Evolutionary conservation across 805 yeast genomes (phyloP).

Genomic region (Sporopachydermia lactativora): DNA sequence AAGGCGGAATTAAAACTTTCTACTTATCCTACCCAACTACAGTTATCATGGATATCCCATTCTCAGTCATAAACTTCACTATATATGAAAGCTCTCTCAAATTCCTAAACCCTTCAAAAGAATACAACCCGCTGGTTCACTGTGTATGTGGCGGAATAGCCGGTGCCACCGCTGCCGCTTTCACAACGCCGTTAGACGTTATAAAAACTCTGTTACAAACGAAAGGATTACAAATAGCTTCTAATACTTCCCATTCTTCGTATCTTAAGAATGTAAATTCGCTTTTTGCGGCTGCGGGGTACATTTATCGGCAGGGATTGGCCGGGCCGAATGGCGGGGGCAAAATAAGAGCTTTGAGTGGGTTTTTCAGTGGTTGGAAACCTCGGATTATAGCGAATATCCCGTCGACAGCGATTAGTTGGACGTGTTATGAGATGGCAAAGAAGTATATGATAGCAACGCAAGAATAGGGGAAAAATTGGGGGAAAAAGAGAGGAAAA

Average conservation of each 20-base stretch:
- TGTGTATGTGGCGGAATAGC: conserved; percentile 89
- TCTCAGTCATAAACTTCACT: conserved; percentile 88
- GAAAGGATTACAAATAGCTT: conserved; percentile 38
- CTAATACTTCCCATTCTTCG: conserved; percentile 17
- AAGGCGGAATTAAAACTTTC: conserved; percentile 61
- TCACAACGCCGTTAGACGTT: conserved; percentile 91
- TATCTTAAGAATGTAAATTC: conserved; percentile 45
- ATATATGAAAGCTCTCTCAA: conserved; percentile 79
- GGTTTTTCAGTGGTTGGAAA: conserved; percentile 73
- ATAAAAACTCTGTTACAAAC: conserved; percentile 87
- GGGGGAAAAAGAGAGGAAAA: too few relatives aligned
- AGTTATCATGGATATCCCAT: conserved; percentile 80
- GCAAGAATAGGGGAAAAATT: too few relatives aligned
- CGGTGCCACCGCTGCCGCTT: conserved; percentile 90
- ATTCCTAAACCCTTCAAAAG: conserved; percentile 55
- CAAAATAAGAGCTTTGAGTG: conserved; percentile 21
- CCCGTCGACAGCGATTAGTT: conserved; percentile 92
- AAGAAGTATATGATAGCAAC: conserved; percentile 48
- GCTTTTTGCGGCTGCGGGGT: conserved; percentile 53
- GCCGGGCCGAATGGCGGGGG: not conserved
- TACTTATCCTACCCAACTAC: conserved; percentile 93
- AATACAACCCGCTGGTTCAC: conserved; percentile 81
- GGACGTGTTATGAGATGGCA: conserved; percentile 98
- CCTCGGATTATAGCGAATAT: conserved; percentile 89
- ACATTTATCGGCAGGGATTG: conserved; percentile 31